A percentile compares a stretch with the other conserved stretches of the same genome.
These are phyloP conservation scores for Hamamelis virginiana DNA, from an alignment of 164 flowering plant genomes.

Conservation along the genomic window DNA sequence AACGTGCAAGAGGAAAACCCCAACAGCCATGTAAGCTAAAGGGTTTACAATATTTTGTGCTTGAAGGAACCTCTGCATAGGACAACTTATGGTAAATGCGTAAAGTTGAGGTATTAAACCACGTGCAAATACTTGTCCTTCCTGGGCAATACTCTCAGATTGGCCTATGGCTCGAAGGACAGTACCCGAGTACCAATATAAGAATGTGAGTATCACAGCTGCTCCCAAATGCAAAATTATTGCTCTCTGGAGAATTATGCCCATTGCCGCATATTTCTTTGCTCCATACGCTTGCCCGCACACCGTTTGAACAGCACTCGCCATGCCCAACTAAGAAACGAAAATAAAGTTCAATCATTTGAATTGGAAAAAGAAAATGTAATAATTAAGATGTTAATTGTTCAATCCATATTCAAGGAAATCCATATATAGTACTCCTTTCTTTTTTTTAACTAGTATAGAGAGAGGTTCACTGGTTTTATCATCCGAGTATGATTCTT, in stretches of 20 bases:
- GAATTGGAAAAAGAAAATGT: too few relatives aligned
- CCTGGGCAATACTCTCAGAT: slow-evolving; percentile 40
- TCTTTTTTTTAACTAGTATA: too few relatives aligned
- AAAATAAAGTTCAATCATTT: too few relatives aligned
- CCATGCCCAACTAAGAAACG: slow-evolving; percentile 93
- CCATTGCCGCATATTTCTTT: slow-evolving; percentile 47
- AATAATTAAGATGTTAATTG: too few relatives aligned
- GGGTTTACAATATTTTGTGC: slow-evolving; percentile 84
- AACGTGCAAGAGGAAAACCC: slow-evolving; percentile 51
- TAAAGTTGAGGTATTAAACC: slow-evolving; percentile 72
- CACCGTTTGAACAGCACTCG: slow-evolving; percentile 83
- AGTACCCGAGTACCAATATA: slow-evolving; percentile 66
- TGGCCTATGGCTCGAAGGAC: slow-evolving; percentile 61
- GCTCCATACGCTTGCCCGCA: slow-evolving; percentile 88
- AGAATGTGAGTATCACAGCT: slow-evolving; percentile 53
- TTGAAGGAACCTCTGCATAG: slow-evolving; percentile 80
- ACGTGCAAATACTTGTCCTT: slow-evolving; percentile 65
- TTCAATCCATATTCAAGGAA: too few relatives aligned
- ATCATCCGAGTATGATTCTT: too few relatives aligned
- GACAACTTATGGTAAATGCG: slow-evolving; percentile 69
- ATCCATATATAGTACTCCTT: too few relatives aligned
- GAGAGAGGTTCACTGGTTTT: too few relatives aligned
- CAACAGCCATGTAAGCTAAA: slow-evolving; percentile 65
- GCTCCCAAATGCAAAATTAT: slow-evolving; percentile 63
- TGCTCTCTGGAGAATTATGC: slow-evolving; percentile 74